Evolutionary conservation across 768 basidiomycete species (phyloP).

Genomic region (Clavulina sp.): DNA sequence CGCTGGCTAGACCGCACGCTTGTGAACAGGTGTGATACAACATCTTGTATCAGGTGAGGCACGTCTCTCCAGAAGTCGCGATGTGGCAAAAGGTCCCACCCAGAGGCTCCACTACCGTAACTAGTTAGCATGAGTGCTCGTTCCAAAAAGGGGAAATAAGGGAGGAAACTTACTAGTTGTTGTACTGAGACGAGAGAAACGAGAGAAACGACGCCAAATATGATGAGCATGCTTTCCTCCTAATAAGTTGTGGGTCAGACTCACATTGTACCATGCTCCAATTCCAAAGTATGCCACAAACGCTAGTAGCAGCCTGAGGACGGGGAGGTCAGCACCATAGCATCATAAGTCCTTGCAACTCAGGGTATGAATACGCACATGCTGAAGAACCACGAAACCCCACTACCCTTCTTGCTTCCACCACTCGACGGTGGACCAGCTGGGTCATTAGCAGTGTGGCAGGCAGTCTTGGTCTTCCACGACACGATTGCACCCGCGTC

Average conservation of each 20-base stretch:
- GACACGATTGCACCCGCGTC: slow-evolving; percentile 30
- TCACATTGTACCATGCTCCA: slow-evolving; percentile 78
- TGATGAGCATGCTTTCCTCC: too few species aligned
- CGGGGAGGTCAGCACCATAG: background rate
- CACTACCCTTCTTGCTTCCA: slow-evolving; percentile 35
- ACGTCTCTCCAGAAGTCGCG: slow-evolving; percentile 85
- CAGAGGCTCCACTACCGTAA: slow-evolving; percentile 39
- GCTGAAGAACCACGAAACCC: slow-evolving; percentile 78
- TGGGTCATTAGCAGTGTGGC: slow-evolving; percentile 22
- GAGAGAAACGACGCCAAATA: too few species aligned
- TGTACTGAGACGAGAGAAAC: too few species aligned
- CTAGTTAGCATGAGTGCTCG: background rate
- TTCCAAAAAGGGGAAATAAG: background rate
- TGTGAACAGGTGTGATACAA: slow-evolving; percentile 59
- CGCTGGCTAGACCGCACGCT: slow-evolving; percentile 33
- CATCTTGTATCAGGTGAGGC: slow-evolving; percentile 67
- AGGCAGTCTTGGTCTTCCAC: slow-evolving; percentile 48
- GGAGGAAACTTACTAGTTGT: slow-evolving; percentile 44
- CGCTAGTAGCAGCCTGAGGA: slow-evolving; percentile 39
- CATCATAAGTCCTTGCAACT: background rate
- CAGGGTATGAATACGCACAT: slow-evolving; percentile 36
- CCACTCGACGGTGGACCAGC: slow-evolving; percentile 13
- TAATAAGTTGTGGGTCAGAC: too few species aligned
- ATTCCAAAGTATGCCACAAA: slow-evolving; percentile 54
- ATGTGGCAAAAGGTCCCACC: slow-evolving; percentile 70